These are phyloP conservation scores for Meripilus lineatus DNA, from an alignment of 1,284 basidiomycete genomes.

Conservation along the genomic window DNA sequence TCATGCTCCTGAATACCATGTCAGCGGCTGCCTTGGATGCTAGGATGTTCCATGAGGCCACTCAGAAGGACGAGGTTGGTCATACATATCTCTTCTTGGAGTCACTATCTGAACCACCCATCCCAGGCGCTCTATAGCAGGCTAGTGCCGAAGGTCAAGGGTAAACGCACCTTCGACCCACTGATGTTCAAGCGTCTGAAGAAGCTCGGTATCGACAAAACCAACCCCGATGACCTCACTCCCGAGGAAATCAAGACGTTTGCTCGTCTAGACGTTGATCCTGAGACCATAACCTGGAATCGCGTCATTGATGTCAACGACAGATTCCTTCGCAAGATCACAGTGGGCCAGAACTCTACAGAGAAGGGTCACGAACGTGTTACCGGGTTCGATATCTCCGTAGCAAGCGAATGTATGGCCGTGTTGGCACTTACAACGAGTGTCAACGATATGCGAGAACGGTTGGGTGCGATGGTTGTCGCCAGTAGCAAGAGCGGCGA, in stretches of 20 bases:
- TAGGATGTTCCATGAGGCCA: conserved; percentile 97
- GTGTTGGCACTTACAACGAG: conserved; percentile 90
- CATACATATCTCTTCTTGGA: too few species aligned
- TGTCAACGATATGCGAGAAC: conserved; percentile 88
- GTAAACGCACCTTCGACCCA: conserved; percentile 90
- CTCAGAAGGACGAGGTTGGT: conserved; percentile 94
- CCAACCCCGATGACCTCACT: conserved; percentile 87
- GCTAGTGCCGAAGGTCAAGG: conserved; percentile 91
- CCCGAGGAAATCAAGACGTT: conserved; percentile 90
- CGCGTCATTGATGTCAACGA: conserved; percentile 97
- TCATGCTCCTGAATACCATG: not conserved
- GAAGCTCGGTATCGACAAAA: conserved; percentile 96
- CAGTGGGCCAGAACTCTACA: conserved; percentile 85
- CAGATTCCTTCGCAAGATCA: conserved; percentile 93
- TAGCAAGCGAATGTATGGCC: conserved; percentile 98
- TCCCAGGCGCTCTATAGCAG: conserved; percentile 80
- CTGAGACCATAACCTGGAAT: conserved; percentile 95
- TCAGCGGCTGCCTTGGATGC: conserved; percentile 94
- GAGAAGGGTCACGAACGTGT: conserved; percentile 89
- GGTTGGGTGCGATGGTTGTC: conserved; percentile 93
- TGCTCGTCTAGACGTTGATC: conserved; percentile 90
- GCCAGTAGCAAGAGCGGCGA: conserved; percentile 92
- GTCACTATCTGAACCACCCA: not conserved
- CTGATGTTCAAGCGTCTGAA: conserved; percentile 94
- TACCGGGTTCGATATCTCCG: conserved; percentile 95